Evolutionary conservation across 164 flowering plant species (phyloP).

Genomic region (Umbellularia californica): DNA sequence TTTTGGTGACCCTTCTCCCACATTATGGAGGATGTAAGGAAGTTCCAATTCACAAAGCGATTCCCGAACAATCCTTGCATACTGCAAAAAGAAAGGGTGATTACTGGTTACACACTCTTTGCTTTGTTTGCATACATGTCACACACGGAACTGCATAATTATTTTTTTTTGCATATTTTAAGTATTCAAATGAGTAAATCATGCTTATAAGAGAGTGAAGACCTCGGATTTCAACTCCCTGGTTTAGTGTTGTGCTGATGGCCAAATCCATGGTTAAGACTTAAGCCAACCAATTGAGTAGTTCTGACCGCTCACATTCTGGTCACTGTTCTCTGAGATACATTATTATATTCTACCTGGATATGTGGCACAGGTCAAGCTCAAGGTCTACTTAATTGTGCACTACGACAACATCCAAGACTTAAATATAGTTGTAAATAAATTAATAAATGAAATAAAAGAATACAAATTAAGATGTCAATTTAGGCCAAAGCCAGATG

Average conservation of each 20-base stretch:
- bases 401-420: no score
- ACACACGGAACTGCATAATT: not conserved
- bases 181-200: not conserved
- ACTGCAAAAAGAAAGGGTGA: conserved; percentile 22
- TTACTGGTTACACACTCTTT: not conserved
- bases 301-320: not conserved
- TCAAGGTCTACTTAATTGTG: no score
- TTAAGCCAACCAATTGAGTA: not conserved
- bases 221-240: not conserved
- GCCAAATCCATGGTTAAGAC: not conserved
- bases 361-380: no score
- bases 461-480: no score
- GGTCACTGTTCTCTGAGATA: no score
- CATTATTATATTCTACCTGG: no score
- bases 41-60: conserved; percentile 78
- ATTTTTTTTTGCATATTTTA: no score
- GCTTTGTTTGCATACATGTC: not conserved
- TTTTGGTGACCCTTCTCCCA: conserved; percentile 60
- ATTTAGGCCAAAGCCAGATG: no score
- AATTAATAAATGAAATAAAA: no score
- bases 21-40: conserved; percentile 65
- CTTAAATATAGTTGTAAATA: no score
- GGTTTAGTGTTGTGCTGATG: no score
- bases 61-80: conserved; percentile 71
- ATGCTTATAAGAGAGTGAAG: not conserved